Percentiles rank a stretch among this genome's conserved stretches.
These are phyloP conservation scores for Botrytis fabae DNA, from an alignment of 2,329 filamentous ascomycete genomes.

Conservation along the genomic window DNA sequence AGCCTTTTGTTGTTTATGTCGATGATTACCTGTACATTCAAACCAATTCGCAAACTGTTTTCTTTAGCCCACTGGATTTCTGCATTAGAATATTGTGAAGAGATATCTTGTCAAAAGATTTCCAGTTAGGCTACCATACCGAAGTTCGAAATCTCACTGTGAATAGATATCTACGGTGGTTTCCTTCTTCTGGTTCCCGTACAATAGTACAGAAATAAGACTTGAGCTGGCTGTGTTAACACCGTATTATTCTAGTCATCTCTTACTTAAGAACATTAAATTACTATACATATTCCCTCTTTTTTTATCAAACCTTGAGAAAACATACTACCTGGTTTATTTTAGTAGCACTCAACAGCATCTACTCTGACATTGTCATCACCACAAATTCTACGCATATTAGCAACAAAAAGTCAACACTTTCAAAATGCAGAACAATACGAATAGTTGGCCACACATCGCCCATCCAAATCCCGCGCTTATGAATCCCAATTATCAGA, in stretches of 20 bases:
- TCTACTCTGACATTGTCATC: background rate
- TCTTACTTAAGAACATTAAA: background rate
- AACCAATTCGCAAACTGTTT: too few species aligned
- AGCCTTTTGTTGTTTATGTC: too few species aligned
- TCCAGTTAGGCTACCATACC: background rate
- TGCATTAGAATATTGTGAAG: too few species aligned
- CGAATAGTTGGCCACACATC: too few species aligned
- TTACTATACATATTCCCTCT: background rate
- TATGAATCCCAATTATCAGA: background rate
- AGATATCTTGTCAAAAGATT: too few species aligned
- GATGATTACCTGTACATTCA: too few species aligned
- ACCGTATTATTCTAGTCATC: background rate
- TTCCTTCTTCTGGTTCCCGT: background rate
- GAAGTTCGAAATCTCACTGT: too few species aligned
- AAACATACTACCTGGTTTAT: background rate
- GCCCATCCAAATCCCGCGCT: accelerated
- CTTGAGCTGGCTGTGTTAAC: background rate
- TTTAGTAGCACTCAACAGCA: background rate
- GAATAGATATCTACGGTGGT: background rate
- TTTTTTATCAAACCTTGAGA: background rate
- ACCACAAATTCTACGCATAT: background rate
- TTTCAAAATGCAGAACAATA: background rate
- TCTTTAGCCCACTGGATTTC: too few species aligned
- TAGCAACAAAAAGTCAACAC: too few species aligned
- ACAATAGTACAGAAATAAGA: background rate